Base-by-base conservation (phyloP, 208 protist genomes). In the Trypanosoma lewisi region DNA sequence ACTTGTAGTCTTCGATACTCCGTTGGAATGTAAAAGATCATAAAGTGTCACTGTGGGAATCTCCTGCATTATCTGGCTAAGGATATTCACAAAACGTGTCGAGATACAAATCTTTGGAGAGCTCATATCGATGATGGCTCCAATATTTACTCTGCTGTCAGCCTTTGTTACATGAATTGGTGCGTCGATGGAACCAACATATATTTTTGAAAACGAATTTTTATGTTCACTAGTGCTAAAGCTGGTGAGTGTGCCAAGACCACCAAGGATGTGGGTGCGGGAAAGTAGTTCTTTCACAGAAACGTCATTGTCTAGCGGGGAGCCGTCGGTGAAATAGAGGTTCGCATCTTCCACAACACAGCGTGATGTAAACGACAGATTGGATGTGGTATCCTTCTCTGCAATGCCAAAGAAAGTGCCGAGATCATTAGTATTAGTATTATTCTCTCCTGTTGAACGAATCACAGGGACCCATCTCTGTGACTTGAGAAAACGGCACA, bases 241-340 rank as follows among this genome's bases (percentile, higher is more conserved):
- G 21, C 54, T 49, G 0, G 85, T 90, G 19, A 96, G 80, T 25
- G 76, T 70, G 31, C 87, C 90, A 16, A 80, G 66, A 7, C 90
- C 90, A 33, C 90, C 90, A 4, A 94, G 65, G 4, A 96, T 41
- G 21, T 64, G 64, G 3, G 85, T 84, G n/a, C 65, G 59, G 21
- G 31, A 45, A 5, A 89, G 36, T 11, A 93, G 36, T 21, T 33
- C 45, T 8, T 49, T 48, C 21, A 66, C 67, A 0, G 63, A 54
- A 37, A 55, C n/a, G 6, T 49, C 48, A 2, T 25, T 23, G 0
- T 11, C 39, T 33, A 91, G 56, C 2, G 76, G 76, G 7, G 75
- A 80, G 9, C 90, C 90, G 50, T 87, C 75, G 11, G 80, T 86
- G 59, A 82, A 85, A 74, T 85, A 96, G 9, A 87, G 50, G 57